These are phyloP conservation scores for Boletus rubroflammeus DNA, from an alignment of 768 basidiomycete genomes.

Conservation along the genomic window DNA sequence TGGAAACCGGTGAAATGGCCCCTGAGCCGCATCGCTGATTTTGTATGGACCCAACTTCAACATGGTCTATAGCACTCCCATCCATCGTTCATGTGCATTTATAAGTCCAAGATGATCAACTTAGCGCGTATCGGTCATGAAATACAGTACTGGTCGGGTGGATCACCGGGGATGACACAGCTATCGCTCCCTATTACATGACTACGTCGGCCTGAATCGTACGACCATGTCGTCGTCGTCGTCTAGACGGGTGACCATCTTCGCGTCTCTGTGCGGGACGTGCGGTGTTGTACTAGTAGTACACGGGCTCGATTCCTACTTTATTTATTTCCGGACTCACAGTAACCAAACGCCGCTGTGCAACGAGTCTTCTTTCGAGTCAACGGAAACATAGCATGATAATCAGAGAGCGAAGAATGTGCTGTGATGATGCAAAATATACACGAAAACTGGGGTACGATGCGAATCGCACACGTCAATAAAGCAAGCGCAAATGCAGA, in stretches of 20 bases:
- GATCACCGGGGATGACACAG: no score
- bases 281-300: no score
- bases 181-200: no score
- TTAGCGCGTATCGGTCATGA: no score
- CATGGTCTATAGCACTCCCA: background rate
- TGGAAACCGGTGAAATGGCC: slow-evolving; percentile 10
- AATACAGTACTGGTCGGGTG: background rate
- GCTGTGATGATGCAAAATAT: background rate
- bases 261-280: background rate
- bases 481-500: slow-evolving; percentile 1
- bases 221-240: no score
- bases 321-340: background rate
- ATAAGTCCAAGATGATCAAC: no score
- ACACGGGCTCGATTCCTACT: background rate
- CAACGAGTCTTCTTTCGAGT: background rate
- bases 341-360: background rate
- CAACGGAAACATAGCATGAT: background rate
- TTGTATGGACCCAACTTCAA: background rate
- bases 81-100: background rate
- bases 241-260: no score
- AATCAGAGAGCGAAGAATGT: slow-evolving; percentile 2
- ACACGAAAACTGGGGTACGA: background rate
- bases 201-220: background rate
- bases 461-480: background rate
- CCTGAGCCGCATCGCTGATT: background rate